Evolutionary conservation across 257 asterid species (phyloP), one percentile per base, ranked within the genome.

Genomic region (Agastache rugosa): DNA sequence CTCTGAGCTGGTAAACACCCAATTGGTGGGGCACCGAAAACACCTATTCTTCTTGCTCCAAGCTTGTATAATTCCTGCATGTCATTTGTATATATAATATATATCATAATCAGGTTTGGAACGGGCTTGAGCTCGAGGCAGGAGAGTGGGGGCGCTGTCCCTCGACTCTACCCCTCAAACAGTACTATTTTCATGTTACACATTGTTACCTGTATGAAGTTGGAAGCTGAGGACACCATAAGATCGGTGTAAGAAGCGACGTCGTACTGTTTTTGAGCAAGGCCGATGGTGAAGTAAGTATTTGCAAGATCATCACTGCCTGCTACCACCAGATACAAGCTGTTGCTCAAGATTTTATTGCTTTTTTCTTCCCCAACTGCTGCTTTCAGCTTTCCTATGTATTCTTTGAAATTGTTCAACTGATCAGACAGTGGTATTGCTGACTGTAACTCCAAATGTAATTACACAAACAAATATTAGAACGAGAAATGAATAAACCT

Each of bases 231-330:
- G 62, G 82, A 72, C 41, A 88, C 85, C 70, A 93, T 27, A 37
- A 91, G 83, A 73, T 89, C 88, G n/a, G 90, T 73, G n/a, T 91
- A 93, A 2, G 96, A 67, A 48, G 84, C 45, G 31, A 89, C 11
- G 60, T 88, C 85, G 16, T 88, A 80, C 17, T 83, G 83, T 3
- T 27, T 15, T n/a, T 76, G 66, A 8, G 85, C 85, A 20, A 75
- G 1, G 20, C 90, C 89, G 19, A 85, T 4, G 31, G 93, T 80
- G 81, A 81, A 91, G 74, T 91, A 93, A 51, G 98, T 93, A 54
- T 93, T 93, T 22, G 92, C 96, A 53, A 93, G 83, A 71, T 93
- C 98, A 77, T 89, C 87, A 27, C 87, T 91, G 25, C 98, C 98
- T 17, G 96, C 89, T 12, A 85, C 97, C 39, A 91, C 81, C 0